Evolutionary conservation across 108 stramenopile species (phyloP), one percentile per base, ranked within the genome.

Genomic region (Skeletonema costatum): DNA sequence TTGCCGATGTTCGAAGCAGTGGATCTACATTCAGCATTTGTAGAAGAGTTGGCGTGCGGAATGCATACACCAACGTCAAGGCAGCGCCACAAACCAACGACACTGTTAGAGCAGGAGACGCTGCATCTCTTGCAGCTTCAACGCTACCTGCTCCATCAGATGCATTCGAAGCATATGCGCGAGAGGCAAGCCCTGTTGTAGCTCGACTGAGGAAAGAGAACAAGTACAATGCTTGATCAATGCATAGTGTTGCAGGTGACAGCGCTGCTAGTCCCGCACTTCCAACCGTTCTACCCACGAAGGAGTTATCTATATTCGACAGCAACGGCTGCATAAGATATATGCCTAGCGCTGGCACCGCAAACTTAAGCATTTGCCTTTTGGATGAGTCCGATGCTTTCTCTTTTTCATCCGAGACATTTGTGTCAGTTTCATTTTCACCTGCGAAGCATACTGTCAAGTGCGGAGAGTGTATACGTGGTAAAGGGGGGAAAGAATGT

Each of bases 271-370:
- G 68, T 32, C 90, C 93, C 19, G 59, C 58, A 11, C 88, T 80
- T 11, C 93, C 93, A 29, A 90, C 89, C 2, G 89, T 90, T 61
- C 84, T 82, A 35, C 93, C 93, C 12, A 94, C 90, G 71, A 94
- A 92, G 13, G 93, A 89, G 62, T 94, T 94, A 73, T 94, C 93
- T 65, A 94, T 94, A 67, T 94, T 94, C 36, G 90, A 90, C 8
- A 94, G 72, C 5, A 94, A 69, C 38, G 91, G 93, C 69, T 89
- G 87, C 4, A 88, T 77, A 5, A 94, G 73, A 68, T 80, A 94
- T 10, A 94, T 94, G 12, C 93, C 93, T 12, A 94, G 74, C 0
- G 93, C 93, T 2, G 93, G 93, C 10, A 92, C 30, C 3, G 89
- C 90, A 80, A 94, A 94, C 35, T 80, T 81, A 30, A 94, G 66